Conservation (phyloP, 106 monocot species). For the Acorus gramineus region DNA sequence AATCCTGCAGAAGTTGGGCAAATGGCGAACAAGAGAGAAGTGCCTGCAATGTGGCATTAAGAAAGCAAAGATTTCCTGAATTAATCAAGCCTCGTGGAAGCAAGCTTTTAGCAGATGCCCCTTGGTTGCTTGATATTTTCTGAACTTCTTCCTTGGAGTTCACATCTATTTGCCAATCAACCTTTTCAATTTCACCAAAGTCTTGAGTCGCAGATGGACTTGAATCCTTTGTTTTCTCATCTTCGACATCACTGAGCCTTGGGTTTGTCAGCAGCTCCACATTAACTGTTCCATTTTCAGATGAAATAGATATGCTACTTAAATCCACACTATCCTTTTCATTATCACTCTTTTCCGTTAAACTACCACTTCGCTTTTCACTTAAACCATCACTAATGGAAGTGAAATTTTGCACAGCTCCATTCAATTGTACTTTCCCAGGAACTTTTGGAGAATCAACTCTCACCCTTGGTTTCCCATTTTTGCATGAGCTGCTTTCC, state of each 20-base stretch:
- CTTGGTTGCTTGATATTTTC: constrained; percentile 13
- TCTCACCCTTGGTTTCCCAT: constrained; percentile 5
- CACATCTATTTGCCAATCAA: constrained; percentile 7
- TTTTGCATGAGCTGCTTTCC: constrained; percentile 4
- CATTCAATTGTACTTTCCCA: constrained; percentile 21
- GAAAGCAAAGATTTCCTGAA: constrained; percentile 89
- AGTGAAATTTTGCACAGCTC: constrained; percentile 5
- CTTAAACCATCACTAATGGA: neutral
- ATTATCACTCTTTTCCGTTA: too few relatives aligned
- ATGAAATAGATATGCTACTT: neutral
- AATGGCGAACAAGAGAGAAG: constrained; percentile 87
- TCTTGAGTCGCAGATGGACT: neutral
- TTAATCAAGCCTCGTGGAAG: constrained; percentile 83
- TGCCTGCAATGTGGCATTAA: constrained; percentile 88
- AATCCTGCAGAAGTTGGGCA: constrained; percentile 61
- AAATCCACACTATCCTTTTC: constrained; percentile 3
- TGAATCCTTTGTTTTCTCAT: constrained; percentile 11
- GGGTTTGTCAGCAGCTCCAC: neutral
- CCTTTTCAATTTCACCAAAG: constrained; percentile 1
- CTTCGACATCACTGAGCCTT: constrained; percentile 7
- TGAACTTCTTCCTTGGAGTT: constrained; percentile 8
- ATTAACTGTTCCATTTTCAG: constrained; percentile 1
- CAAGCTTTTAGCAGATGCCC: constrained; percentile 15
- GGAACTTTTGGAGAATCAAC: constrained; percentile 5
- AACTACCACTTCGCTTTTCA: constrained; percentile 1